Conservation (phyloP, 768 basidiomycete genomes). For the Kondoa malvinella region DNA sequence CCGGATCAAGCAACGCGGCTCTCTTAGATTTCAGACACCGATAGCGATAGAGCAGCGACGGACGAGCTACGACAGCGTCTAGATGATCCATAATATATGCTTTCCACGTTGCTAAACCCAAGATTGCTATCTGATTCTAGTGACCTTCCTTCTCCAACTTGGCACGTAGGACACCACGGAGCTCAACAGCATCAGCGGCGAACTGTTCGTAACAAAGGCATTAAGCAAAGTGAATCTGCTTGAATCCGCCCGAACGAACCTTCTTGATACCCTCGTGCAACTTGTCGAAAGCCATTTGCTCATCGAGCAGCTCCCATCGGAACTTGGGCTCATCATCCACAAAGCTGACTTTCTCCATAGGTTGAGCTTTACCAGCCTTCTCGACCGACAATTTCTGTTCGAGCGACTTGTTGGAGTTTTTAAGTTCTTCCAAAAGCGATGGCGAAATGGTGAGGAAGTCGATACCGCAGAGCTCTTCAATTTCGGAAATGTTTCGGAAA, state of each 20-base stretch:
- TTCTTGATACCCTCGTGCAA: slow-evolving; percentile 92
- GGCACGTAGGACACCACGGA: slow-evolving; percentile 62
- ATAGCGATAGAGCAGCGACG: no score
- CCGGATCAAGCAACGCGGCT: no score
- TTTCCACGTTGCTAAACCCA: background rate
- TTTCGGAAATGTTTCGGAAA: slow-evolving; percentile 97
- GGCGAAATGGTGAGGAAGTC: slow-evolving; percentile 97
- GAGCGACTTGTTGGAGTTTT: slow-evolving; percentile 55
- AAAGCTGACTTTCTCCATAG: slow-evolving; percentile 62
- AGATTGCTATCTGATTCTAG: background rate
- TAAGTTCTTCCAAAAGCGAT: slow-evolving; percentile 75
- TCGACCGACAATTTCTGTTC: slow-evolving; percentile 65
- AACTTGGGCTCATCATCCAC: slow-evolving; percentile 90
- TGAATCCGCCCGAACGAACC: background rate
- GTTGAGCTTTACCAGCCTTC: slow-evolving; percentile 38
- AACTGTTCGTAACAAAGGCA: slow-evolving; percentile 40
- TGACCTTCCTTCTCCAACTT: slow-evolving; percentile 29
- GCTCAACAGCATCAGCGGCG: slow-evolving; percentile 77
- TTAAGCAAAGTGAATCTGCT: background rate
- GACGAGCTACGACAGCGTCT: background rate
- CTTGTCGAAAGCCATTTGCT: slow-evolving; percentile 97
- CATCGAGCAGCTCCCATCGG: slow-evolving; percentile 81
- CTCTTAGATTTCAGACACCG: no score
- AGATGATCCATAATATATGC: background rate
- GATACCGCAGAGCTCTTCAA: slow-evolving; percentile 83